These are phyloP conservation scores for Acanthamoeba culbertsoni DNA, from an alignment of 208 protist genomes.

Conservation along the genomic window DNA sequence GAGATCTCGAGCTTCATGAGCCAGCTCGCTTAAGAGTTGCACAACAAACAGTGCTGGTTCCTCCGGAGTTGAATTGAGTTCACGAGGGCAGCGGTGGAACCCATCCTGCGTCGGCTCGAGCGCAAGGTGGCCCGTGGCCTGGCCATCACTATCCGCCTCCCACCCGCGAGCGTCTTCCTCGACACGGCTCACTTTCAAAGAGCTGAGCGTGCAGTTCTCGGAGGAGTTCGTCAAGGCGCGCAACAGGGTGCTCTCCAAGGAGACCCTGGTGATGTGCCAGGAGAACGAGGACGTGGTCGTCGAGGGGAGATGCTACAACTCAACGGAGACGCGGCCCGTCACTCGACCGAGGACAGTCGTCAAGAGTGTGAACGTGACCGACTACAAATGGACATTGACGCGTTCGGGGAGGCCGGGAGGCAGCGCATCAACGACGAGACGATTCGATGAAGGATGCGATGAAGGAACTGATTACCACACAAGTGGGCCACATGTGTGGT, in stretches of 20 bases:
- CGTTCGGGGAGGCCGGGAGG: background rate
- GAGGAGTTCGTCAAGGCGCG: background rate
- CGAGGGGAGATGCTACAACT: background rate
- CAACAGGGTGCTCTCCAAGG: background rate
- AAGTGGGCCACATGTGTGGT: background rate
- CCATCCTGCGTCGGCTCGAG: background rate
- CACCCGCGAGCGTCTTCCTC: background rate
- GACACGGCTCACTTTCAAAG: background rate
- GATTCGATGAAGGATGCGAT: background rate
- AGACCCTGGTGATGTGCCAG: background rate
- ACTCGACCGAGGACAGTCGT: background rate
- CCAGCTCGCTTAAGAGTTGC: background rate
- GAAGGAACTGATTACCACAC: background rate
- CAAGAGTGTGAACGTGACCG: background rate
- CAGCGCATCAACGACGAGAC: background rate
- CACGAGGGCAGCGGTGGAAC: background rate
- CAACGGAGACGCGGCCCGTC: background rate
- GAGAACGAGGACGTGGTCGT: background rate
- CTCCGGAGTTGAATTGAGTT: no score
- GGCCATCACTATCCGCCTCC: background rate
- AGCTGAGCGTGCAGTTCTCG: background rate
- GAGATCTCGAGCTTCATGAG: background rate
- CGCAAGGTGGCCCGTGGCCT: background rate
- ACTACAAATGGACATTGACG: background rate
- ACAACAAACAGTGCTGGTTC: background rate